These are phyloP conservation scores for Actinomucor elegans DNA, from an alignment of 371 early-diverging fungal genomes.

Conservation along the genomic window DNA sequence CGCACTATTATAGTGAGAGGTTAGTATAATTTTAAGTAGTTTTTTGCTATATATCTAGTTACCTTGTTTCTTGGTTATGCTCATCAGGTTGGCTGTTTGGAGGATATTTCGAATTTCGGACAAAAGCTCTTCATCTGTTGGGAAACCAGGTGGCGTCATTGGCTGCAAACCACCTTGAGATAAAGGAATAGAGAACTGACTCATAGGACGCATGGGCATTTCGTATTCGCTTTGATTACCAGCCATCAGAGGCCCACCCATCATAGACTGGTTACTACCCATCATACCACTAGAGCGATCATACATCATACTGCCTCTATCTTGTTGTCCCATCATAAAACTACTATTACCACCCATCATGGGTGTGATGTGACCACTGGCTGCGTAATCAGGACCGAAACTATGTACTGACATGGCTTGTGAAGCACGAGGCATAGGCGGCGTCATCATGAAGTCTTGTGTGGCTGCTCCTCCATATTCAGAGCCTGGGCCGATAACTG, in stretches of 20 bases:
- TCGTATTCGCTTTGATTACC: conserved; percentile 18
- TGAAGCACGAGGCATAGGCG: conserved; percentile 23
- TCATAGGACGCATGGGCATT: conserved; percentile 31
- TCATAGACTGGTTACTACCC: conserved; percentile 8
- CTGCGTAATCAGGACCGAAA: conserved; percentile 29
- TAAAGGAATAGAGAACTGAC: conserved; percentile 39
- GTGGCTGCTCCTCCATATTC: conserved; percentile 35
- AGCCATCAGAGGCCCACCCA: conserved; percentile 1
- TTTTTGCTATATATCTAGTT: conserved; percentile 2
- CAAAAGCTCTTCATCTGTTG: conserved; percentile 83
- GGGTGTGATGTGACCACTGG: conserved; percentile 15
- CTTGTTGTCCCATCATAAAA: conserved; percentile 7
- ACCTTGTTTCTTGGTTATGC: conserved; percentile 82
- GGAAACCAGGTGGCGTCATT: conserved; percentile 53
- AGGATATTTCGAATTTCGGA: conserved; percentile 81
- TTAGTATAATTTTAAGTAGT: not conserved
- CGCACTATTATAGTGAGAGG: conserved; percentile 59
- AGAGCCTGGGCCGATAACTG: conserved; percentile 28
- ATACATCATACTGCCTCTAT: conserved; percentile 8
- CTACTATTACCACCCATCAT: conserved; percentile 17
- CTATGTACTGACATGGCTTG: conserved; percentile 44
- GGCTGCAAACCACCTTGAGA: conserved; percentile 36
- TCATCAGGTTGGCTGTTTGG: conserved; percentile 77
- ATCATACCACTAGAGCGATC: conserved; percentile 13
- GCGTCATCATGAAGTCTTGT: conserved; percentile 28